phyloP scores from a whole-genome alignment of 2,329 filamentous ascomycete genomes.

The Cyphellophora attinorum region DNA sequence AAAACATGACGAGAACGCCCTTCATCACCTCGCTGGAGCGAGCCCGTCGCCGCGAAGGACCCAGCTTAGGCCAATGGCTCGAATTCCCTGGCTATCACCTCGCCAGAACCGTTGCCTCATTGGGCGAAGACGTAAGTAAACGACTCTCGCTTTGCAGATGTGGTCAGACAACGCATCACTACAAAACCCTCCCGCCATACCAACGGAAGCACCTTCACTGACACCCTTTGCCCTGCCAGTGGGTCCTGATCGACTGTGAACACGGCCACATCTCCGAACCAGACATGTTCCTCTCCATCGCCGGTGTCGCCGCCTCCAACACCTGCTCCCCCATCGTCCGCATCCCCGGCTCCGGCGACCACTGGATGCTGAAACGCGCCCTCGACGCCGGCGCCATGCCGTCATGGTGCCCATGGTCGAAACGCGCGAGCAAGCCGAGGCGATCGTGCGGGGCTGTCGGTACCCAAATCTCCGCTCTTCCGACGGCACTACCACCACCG shows the following conservation, averaged over 20 bases:
- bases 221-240: too few relatives aligned
- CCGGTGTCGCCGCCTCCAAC: conserved; percentile 25
- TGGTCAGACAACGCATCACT: too few relatives aligned
- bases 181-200: too few relatives aligned
- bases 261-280: conserved; percentile 3
- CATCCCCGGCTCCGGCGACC: conserved; percentile 19
- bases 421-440: conserved; percentile 7
- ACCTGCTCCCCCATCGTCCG: conserved; percentile 26
- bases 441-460: conserved; percentile 21
- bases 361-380: conserved; percentile 32
- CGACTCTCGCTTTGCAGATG: too few relatives aligned
- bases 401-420: conserved; percentile 25
- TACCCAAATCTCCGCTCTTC: conserved; percentile 22
- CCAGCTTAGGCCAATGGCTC: conserved; percentile 24
- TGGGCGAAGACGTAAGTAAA: neutral
- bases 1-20: too few relatives aligned
- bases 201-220: neutral
- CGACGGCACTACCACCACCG: conserved; percentile 17
- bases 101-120: neutral
- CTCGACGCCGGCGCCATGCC: conserved; percentile 28
- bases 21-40: conserved; percentile 16
- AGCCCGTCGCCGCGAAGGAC: conserved; percentile 20
- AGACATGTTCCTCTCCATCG: conserved; percentile 1
- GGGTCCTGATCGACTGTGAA: conserved; percentile 3
- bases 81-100: conserved; percentile 22